Percentiles rank a stretch among this genome's conserved stretches.
These are phyloP conservation scores for Aspergillus pseudonomiae DNA, from an alignment of 2,329 filamentous ascomycete genomes.

Conservation along the genomic window DNA sequence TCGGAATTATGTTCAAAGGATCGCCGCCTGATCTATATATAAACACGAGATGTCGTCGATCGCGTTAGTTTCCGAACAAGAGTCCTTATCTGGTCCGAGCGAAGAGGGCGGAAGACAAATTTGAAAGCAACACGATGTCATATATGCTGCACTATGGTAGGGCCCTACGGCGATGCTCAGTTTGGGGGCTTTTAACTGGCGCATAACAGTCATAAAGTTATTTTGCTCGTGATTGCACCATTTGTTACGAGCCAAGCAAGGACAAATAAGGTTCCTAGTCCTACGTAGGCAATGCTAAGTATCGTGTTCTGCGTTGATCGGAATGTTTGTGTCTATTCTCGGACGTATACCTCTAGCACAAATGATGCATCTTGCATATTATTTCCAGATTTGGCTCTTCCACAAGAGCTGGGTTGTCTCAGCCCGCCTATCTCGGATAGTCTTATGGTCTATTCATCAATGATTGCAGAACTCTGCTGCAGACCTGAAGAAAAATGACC, in stretches of 20 bases:
- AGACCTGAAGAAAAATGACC: neutral
- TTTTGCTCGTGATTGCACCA: neutral
- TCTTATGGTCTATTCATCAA: neutral
- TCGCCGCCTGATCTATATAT: slow-evolving; percentile 22
- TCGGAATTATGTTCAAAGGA: slow-evolving; percentile 5
- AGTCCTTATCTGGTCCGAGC: neutral
- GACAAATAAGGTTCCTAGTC: neutral
- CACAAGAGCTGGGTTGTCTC: neutral
- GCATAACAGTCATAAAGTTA: neutral
- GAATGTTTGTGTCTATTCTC: neutral
- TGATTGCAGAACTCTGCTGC: neutral
- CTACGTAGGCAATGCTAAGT: neutral
- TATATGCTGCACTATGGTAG: neutral
- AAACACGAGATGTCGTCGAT: slow-evolving; percentile 22
- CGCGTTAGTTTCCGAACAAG: slow-evolving; percentile 8
- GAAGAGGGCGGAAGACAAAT: neutral
- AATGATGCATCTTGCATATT: neutral
- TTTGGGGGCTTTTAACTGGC: neutral
- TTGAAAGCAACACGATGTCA: neutral
- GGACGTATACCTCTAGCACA: neutral
- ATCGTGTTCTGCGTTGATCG: neutral
- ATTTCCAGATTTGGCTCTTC: neutral
- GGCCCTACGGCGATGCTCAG: neutral
- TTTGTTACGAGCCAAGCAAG: neutral
- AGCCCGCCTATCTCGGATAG: neutral